A percentile compares a stretch with the other conserved stretches of the same genome.
phyloP scores from a whole-genome alignment of 768 basidiomycete genomes.

The Russula emetica region DNA sequence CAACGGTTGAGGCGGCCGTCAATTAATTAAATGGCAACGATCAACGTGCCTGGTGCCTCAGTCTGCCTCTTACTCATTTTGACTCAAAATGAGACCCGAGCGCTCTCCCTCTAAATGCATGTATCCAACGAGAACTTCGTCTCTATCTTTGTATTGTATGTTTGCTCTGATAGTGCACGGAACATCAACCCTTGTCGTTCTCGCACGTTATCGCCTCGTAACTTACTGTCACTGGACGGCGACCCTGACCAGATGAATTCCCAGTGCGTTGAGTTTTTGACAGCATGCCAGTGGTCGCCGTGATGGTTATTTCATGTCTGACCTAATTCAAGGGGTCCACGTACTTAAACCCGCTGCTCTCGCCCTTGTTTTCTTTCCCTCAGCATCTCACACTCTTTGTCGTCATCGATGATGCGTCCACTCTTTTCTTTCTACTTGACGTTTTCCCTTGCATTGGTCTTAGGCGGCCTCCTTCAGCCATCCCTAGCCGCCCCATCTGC shows the following conservation, averaged over 20 bases:
- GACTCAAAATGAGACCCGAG: no score
- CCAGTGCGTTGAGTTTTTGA: neutral
- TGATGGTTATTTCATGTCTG: neutral
- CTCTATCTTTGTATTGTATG: no score
- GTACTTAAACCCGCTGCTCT: neutral
- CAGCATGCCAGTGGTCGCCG: neutral
- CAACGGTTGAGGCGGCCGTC: no score
- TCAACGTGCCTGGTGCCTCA: no score
- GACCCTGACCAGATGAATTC: no score
- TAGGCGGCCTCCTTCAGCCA: conserved; percentile 5
- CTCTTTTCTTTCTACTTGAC: conserved; percentile 5
- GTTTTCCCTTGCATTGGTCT: neutral
- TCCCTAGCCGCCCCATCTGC: conserved; percentile 2
- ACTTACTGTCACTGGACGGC: neutral
- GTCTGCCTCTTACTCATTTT: no score
- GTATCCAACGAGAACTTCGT: no score
- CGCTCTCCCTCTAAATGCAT: no score
- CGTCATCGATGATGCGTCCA: conserved; percentile 14
- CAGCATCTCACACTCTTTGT: neutral
- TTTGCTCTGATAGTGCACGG: no score
- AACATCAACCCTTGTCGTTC: neutral
- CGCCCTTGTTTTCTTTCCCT: neutral
- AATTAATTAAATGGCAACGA: no score
- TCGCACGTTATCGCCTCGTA: neutral
- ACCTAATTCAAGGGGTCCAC: neutral